Conservation (phyloP, 2,329 filamentous ascomycete species). For the Claviceps purpurea region DNA sequence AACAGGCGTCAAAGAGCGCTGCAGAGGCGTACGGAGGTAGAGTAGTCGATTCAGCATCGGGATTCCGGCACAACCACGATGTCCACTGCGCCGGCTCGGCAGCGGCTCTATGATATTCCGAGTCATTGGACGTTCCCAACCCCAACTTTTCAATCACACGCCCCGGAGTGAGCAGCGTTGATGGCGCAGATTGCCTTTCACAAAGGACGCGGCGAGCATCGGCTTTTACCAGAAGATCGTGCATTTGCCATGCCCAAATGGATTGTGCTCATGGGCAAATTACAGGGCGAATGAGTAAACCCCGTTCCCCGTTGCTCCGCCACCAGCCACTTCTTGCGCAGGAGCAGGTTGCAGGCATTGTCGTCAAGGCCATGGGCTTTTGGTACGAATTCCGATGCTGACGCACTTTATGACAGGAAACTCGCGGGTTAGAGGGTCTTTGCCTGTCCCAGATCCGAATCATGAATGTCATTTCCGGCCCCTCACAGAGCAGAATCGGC, state of each 20-base stretch:
- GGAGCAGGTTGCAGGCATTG: background rate
- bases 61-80: conserved; percentile 6
- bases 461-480: no score
- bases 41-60: background rate
- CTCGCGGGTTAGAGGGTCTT: no score
- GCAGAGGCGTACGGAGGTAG: background rate
- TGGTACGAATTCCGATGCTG: no score
- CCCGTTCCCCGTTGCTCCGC: background rate
- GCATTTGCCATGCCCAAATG: conserved; percentile 3
- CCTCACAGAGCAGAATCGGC: no score
- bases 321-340: background rate
- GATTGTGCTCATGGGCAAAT: conserved; percentile 2
- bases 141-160: background rate
- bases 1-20: no score
- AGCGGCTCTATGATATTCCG: conserved; percentile 2
- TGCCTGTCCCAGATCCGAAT: no score
- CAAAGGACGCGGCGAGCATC: conserved; percentile 3
- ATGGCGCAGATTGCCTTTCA: conserved; percentile 1
- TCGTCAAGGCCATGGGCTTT: background rate
- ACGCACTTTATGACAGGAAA: no score
- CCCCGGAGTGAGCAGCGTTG: background rate
- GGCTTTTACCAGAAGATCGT: conserved; percentile 6
- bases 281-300: background rate
- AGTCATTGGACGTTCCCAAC: background rate
- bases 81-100: conserved; percentile 4